Evolutionary conservation across 2,329 filamentous ascomycete genomes (phyloP).

Genomic region (Cercospora citrullina): DNA sequence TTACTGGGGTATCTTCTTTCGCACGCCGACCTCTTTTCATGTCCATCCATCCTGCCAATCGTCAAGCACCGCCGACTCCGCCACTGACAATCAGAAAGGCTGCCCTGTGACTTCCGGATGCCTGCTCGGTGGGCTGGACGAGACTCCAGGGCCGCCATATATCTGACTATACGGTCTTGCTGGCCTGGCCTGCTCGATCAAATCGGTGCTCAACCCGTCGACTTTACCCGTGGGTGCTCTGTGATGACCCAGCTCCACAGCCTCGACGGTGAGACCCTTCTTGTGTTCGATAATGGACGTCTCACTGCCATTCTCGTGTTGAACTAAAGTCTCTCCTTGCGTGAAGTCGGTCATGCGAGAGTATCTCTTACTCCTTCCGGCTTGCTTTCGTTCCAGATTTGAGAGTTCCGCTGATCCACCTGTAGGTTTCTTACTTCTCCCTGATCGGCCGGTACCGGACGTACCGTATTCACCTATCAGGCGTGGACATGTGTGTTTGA

Average conservation of each 20-base stretch:
- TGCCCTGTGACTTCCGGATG: not conserved
- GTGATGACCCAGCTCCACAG: not conserved
- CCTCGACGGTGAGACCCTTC: not conserved
- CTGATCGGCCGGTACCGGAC: conserved; percentile 1
- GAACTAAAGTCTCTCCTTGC: conserved; percentile 15
- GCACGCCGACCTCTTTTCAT: not conserved
- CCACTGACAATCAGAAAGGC: not conserved
- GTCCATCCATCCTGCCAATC: not conserved
- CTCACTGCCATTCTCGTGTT: conserved; percentile 17
- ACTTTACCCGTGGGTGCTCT: not conserved
- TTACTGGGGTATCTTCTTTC: not conserved
- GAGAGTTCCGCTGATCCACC: conserved; percentile 19
- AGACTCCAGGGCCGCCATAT: not conserved
- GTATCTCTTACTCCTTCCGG: conserved; percentile 7
- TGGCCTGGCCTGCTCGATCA: not conserved
- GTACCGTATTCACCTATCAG: conserved; percentile 20
- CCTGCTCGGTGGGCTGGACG: not conserved
- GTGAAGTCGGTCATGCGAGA: conserved; percentile 19
- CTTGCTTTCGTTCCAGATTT: conserved; percentile 15
- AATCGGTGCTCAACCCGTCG: not conserved
- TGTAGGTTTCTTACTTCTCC: not conserved
- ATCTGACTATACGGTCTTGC: not conserved
- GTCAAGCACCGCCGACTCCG: not conserved
- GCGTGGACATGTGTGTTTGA: conserved; percentile 23
- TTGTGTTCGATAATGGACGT: conserved; percentile 16